Conservation (phyloP, 2,329 filamentous ascomycete genomes). For the Emericellopsis atlantica region DNA sequence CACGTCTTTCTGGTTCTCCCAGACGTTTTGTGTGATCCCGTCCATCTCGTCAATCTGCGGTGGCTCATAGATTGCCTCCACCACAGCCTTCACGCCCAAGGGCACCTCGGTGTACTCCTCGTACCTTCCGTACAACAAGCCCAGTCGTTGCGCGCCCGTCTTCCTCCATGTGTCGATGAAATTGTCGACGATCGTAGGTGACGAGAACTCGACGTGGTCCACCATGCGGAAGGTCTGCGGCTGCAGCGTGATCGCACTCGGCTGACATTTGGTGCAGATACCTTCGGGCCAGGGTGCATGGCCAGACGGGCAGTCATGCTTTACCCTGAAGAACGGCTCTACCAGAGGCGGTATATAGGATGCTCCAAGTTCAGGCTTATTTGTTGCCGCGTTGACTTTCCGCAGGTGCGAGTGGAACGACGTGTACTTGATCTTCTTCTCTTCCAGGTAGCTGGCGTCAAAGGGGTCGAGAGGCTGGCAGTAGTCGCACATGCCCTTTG, state of each 20-base stretch:
- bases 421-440: conserved; percentile 97
- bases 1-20: conserved; percentile 73
- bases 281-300: conserved; percentile 91
- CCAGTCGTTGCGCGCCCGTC: conserved; percentile 72
- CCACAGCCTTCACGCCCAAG: conserved; percentile 85
- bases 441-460: conserved; percentile 72
- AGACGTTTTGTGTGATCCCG: conserved; percentile 72
- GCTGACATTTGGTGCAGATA: conserved; percentile 96
- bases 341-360: conserved; percentile 93
- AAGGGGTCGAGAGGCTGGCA: conserved; percentile 97
- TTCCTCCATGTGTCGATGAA: conserved; percentile 87
- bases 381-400: conserved; percentile 92
- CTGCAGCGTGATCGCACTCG: conserved; percentile 89
- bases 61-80: conserved; percentile 94
- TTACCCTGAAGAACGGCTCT: conserved; percentile 87
- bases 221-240: conserved; percentile 94
- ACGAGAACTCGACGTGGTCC: conserved; percentile 93
- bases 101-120: conserved; percentile 87
- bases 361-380: conserved; percentile 84
- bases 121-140: conserved; percentile 84
- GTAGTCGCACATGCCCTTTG: conserved; percentile 98
- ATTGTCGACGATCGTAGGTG: conserved; percentile 72
- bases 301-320: conserved; percentile 78
- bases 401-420: conserved; percentile 92
- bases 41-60: conserved; percentile 84